Evolutionary conservation across 352 stramenopile species (phyloP), one percentile per base, ranked within the genome.

Genomic region (Phytopythium aichiense): DNA sequence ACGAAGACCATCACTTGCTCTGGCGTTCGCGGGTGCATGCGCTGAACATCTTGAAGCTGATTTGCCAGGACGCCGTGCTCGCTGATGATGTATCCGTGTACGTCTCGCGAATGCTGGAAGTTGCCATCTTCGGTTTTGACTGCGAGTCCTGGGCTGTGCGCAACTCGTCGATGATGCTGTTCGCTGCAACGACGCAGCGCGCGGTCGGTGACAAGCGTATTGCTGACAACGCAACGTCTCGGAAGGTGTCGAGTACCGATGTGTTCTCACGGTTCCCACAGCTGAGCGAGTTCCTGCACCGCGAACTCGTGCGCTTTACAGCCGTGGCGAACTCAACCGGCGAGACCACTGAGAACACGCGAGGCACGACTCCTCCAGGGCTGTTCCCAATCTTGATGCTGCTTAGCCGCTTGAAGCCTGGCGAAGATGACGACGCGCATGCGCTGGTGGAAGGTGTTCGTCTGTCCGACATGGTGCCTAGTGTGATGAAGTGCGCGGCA

Each of bases 151-250:
- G 88, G 88, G 85, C 88, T 1, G 90, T 97, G 28, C 86, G 90
- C 30, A 97, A 97, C 72, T 96, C 88, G 40, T 81, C 87, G 1
- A 97, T 96, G 88, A 97, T 97, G 90, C 79, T 97, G 45, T 96
- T 96, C 52, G 81, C 87, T 3, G 88, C 88, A 0, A 76, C 82
- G 3, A 89, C 83, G 2, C 85, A 94, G 63, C 81, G 87, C 50
- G 85, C 81, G 23, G 79, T 95, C 46, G 85, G 84, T 50, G 85
- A 94, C 61, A 94, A 95, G 60, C 82, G 88, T 33, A 85, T 94
- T 60, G 85, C 85, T 13, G 87, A 94, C 54, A 83, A 83, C 25
- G 76, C 77, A 30, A 84, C 73, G 8, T 58, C 65, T n/a, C 64
- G 81, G 60, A 83, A 87, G 46, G 75, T 94, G n/a, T 63, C 83